Conservation (phyloP, 2,329 filamentous ascomycete species). For the Onygena corvina region DNA sequence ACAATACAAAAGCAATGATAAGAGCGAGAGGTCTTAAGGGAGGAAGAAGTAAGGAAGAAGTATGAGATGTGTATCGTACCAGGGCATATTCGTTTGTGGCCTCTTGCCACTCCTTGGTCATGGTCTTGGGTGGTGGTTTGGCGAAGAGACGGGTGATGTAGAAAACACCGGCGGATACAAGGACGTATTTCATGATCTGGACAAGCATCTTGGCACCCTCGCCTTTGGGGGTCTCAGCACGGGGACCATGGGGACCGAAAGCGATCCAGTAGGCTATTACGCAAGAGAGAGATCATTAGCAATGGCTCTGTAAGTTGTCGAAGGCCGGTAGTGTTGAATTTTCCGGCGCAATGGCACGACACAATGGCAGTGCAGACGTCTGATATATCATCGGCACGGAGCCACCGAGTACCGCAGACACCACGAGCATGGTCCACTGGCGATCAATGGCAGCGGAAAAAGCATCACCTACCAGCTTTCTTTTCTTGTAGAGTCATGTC, state of each 20-base stretch:
- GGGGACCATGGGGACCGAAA: constrained; percentile 91
- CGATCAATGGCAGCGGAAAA: not conserved
- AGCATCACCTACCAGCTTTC: constrained; percentile 75
- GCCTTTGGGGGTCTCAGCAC: constrained; percentile 67
- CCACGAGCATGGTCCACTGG: not conserved
- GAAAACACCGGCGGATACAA: constrained; percentile 60
- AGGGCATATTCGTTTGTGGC: constrained; percentile 85
- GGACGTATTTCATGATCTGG: constrained; percentile 58
- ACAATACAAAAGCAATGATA: constrained; percentile 10
- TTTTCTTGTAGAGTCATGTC: constrained; percentile 94
- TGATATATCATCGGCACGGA: not conserved
- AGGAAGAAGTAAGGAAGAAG: not conserved
- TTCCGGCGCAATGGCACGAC: not conserved
- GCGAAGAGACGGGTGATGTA: constrained; percentile 58
- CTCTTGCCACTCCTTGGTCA: constrained; percentile 97
- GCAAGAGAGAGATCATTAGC: constrained; percentile 3
- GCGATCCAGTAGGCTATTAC: constrained; percentile 91
- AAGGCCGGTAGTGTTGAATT: not conserved
- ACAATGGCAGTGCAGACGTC: not conserved
- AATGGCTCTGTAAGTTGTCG: not conserved
- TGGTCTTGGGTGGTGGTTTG: constrained; percentile 62
- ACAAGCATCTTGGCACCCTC: constrained; percentile 68
- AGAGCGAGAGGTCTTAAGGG: constrained; percentile 12
- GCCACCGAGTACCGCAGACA: not conserved
- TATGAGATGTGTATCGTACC: constrained; percentile 42